Percentiles rank a stretch among this genome's conserved stretches.
phyloP scores from a whole-genome alignment of 208 protist genomes.

The Acanthamoeba castellanii region DNA sequence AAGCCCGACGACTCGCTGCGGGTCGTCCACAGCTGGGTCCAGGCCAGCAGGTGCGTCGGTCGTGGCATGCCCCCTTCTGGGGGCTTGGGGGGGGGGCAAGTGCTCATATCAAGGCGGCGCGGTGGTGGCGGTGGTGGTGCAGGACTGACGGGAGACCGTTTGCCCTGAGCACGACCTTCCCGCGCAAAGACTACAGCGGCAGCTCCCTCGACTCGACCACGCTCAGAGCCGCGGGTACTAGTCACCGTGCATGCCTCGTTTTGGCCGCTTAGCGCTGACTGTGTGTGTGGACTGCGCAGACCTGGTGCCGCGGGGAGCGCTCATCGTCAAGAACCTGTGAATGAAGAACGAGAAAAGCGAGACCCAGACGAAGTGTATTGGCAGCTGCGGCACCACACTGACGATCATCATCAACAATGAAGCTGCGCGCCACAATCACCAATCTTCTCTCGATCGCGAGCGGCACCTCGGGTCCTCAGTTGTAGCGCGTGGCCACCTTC shows the following conservation, averaged over 20 bases:
- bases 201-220: conserved; percentile 48
- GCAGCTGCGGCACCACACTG: too few species aligned
- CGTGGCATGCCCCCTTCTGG: too few species aligned
- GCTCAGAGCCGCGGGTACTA: conserved; percentile 6
- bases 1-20: conserved; percentile 26
- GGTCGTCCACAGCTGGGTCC: background rate
- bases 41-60: background rate
- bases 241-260: background rate
- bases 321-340: conserved; percentile 62
- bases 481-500: background rate
- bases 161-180: conserved; percentile 57
- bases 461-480: too few species aligned
- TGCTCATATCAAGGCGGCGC: too few species aligned
- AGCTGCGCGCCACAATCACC: too few species aligned
- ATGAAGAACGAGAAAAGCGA: too few species aligned
- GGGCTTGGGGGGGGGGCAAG: too few species aligned
- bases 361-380: too few species aligned
- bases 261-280: background rate
- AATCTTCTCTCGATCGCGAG: too few species aligned
- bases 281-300: background rate
- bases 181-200: conserved; percentile 50
- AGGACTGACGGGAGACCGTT: background rate
- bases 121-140: too few species aligned
- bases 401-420: too few species aligned
- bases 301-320: conserved; percentile 32